A percentile compares a stretch with the other conserved stretches of the same genome.
Evolutionary conservation across 2,329 filamentous ascomycete species (phyloP).

Genomic region (Botryosphaeria dothidea): DNA sequence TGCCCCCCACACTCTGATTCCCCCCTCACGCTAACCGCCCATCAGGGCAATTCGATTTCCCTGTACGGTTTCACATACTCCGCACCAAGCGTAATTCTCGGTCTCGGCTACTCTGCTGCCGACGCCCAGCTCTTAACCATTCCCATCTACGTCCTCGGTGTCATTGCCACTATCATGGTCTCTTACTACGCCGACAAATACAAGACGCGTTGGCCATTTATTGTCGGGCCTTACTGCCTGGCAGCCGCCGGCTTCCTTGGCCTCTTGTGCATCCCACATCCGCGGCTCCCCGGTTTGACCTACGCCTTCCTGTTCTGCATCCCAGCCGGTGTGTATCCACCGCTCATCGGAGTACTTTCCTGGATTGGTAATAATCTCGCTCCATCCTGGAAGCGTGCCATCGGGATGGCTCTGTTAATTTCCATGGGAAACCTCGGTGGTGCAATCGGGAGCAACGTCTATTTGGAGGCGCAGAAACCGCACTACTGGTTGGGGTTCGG

Average conservation of each 20-base stretch:
- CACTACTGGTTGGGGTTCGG: constrained; percentile 40
- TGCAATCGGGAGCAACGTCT: constrained; percentile 36
- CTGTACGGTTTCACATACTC: constrained; percentile 7
- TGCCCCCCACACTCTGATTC: neutral
- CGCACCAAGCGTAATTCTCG: neutral
- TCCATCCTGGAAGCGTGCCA: constrained; percentile 40
- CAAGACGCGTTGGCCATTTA: constrained; percentile 30
- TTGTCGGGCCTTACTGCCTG: constrained; percentile 29
- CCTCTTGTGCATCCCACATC: neutral
- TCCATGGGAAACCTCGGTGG: constrained; percentile 33
- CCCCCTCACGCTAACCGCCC: neutral
- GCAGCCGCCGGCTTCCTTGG: constrained; percentile 29
- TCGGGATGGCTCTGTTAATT: constrained; percentile 33
- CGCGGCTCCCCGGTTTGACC: constrained; percentile 20
- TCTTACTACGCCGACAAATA: constrained; percentile 28
- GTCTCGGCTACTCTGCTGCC: constrained; percentile 32
- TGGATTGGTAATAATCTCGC: constrained; percentile 43
- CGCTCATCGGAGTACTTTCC: neutral
- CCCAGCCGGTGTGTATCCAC: constrained; percentile 26
- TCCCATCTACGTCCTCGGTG: constrained; percentile 28
- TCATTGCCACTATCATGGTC: constrained; percentile 28
- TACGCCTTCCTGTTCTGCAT: constrained; percentile 46
- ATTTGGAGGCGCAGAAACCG: constrained; percentile 36
- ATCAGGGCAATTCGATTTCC: neutral
- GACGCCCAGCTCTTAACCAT: constrained; percentile 33